These are phyloP conservation scores for Secale cereale DNA, from an alignment of 176 grass and related monocot genomes.

Conservation along the genomic window DNA sequence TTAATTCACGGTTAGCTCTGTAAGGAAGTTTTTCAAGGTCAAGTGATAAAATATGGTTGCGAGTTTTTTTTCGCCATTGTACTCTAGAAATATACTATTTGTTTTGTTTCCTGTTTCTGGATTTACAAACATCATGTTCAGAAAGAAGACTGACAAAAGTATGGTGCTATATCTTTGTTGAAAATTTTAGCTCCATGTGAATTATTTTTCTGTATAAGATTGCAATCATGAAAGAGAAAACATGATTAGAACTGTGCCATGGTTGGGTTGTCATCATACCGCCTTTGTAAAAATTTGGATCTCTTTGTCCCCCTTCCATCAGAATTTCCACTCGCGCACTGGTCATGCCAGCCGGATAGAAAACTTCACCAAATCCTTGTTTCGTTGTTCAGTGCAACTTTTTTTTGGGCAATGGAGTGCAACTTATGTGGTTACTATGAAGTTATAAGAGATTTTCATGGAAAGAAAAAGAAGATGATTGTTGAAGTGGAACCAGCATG, in stretches of 20 bases:
- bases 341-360: background rate
- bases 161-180: background rate
- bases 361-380: background rate
- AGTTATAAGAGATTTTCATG: background rate
- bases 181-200: background rate
- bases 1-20: constrained; percentile 7
- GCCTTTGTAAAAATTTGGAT: background rate
- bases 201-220: background rate
- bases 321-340: background rate
- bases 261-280: background rate
- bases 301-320: background rate
- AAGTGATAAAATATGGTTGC: constrained; percentile 31
- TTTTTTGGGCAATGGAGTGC: background rate
- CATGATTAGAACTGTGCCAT: background rate
- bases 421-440: background rate
- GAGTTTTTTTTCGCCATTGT: background rate
- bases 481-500: background rate
- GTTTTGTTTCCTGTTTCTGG: background rate
- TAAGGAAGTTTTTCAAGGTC: background rate
- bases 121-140: background rate
- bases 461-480: background rate
- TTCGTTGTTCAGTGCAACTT: background rate
- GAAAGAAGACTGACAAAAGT: background rate
- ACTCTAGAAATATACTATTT: background rate
- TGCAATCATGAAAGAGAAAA: background rate